Percentiles rank a stretch among this genome's conserved stretches.
These are phyloP conservation scores for Monosporascus sp. DNA, from an alignment of 2,329 filamentous ascomycete genomes.

Conservation along the genomic window DNA sequence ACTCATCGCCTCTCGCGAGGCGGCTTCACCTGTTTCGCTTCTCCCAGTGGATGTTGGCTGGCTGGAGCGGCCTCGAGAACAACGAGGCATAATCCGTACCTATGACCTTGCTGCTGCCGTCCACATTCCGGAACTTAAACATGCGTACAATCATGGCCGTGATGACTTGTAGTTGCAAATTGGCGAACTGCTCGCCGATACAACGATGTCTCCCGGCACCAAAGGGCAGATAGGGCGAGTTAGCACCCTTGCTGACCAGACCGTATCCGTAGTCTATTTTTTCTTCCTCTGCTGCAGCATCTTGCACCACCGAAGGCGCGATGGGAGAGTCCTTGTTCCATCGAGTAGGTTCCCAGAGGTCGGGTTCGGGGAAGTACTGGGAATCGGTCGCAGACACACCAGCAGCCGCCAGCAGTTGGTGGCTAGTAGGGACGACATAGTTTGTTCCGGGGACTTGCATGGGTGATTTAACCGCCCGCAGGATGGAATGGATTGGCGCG, in stretches of 20 bases:
- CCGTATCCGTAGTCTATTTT: conserved; percentile 94
- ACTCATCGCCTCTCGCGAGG: conserved; percentile 1
- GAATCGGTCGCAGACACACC: conserved; percentile 71
- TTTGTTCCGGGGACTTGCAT: conserved; percentile 79
- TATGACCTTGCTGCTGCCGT: conserved; percentile 64
- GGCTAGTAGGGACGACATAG: conserved; percentile 74
- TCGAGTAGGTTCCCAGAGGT: conserved; percentile 83
- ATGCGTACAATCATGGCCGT: conserved; percentile 68
- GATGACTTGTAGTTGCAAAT: conserved; percentile 85
- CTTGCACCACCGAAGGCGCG: conserved; percentile 41
- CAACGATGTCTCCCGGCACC: conserved; percentile 89
- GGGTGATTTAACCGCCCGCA: conserved; percentile 85
- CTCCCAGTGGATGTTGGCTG: conserved; percentile 72
- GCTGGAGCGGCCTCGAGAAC: conserved; percentile 68
- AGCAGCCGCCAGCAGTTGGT: conserved; percentile 79
- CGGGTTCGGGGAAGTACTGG: conserved; percentile 75
- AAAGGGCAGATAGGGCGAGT: conserved; percentile 88
- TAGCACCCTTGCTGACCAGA: conserved; percentile 82
- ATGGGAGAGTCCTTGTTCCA: conserved; percentile 68
- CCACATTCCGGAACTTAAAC: conserved; percentile 74
- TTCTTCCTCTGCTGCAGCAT: conserved; percentile 54
- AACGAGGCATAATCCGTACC: conserved; percentile 65
- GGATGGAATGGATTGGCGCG: conserved; percentile 89
- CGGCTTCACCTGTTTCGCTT: conserved; percentile 41
- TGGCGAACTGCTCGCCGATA: conserved; percentile 96